Base-by-base conservation (phyloP, 2,329 filamentous ascomycete species). In the Aspergillus oerlinghausenensis region DNA sequence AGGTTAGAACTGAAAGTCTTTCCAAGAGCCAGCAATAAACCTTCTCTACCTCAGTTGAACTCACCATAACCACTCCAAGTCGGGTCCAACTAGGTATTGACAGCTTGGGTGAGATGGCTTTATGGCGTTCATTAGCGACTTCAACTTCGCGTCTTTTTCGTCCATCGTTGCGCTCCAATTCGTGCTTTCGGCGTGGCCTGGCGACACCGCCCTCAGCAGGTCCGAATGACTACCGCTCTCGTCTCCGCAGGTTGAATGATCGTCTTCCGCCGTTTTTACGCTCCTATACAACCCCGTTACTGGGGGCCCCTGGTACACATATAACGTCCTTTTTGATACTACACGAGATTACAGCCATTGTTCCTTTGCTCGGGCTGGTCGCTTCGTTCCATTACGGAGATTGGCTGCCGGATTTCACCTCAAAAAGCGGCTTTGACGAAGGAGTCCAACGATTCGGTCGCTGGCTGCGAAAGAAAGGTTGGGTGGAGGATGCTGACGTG, bases 281-380 rank as follows among this genome's bases (percentile, higher is more conserved):
- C 56, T 81, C 79, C 52, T 90, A 92, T 76, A 87, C 89, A 0
- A 74, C 78, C 1, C 84, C 85, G 0, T 83, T 99, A 3, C 84
- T 87, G 56, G 80, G 83, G 55, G 92, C 92, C 0, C 94, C 94
- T 0, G 74, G 92, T 48, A 90, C 90, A 1, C 91, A 97, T 75
- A 80, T 96, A 45, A 84, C 88, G 1, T 87, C 93, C 0, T 99
- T 99, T 72, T 79, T 97, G 10, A 79, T 97, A 42, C 82, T 99
- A 0, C 94, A 99, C 77, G 94, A 99, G 74, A 71, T 97, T 48
- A 97, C 94, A 0, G 93, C 94, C 9, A 77, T 97, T 10, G 73
- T 93, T 1, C 93, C 93, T 0, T 75, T 97, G 0, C 72, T 95
- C 42, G 87, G 84, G 0, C 81, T 97, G 1, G 86, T 89, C 23